A percentile compares a stretch with the other conserved stretches of the same genome.
These are phyloP conservation scores for Populus pruinosa DNA, from an alignment of 345 rosid genomes.

Conservation along the genomic window DNA sequence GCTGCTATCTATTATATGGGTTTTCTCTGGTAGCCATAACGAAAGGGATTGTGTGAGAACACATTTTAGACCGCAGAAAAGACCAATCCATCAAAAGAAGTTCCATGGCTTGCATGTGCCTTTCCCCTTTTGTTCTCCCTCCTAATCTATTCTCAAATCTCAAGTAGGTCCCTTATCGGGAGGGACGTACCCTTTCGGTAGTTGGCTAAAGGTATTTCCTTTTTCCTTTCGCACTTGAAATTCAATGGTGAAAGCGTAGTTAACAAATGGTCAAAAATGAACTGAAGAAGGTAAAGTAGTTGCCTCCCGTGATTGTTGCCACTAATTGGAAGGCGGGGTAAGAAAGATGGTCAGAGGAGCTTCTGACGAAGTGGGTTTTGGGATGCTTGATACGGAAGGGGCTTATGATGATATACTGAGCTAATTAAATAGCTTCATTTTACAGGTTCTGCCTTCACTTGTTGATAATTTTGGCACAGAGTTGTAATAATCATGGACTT, in stretches of 20 bases:
- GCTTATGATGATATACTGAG: background rate
- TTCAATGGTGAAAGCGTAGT: conserved; percentile 15
- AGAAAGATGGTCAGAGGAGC: background rate
- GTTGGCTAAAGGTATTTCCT: background rate
- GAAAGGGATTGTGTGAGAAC: background rate
- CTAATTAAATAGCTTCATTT: background rate
- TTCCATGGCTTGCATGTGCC: conserved; percentile 33
- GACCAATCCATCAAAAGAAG: conserved; percentile 28
- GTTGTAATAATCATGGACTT: background rate
- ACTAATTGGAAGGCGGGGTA: background rate
- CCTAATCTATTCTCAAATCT: conserved; percentile 8
- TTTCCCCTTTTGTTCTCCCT: background rate
- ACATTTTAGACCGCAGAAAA: background rate
- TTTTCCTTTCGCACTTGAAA: background rate
- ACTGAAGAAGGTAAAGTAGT: background rate
- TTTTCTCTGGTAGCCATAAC: background rate
- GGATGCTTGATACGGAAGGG: background rate
- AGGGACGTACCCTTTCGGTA: background rate
- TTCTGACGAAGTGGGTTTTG: background rate
- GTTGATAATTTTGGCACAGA: background rate
- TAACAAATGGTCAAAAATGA: conserved; percentile 16
- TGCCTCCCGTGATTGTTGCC: background rate
- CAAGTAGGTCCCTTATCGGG: conserved; percentile 6
- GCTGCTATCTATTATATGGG: background rate
- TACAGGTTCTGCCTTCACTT: background rate